phyloP scores from a whole-genome alignment of 108 stramenopile species.

The Cylindrotheca closterium region DNA sequence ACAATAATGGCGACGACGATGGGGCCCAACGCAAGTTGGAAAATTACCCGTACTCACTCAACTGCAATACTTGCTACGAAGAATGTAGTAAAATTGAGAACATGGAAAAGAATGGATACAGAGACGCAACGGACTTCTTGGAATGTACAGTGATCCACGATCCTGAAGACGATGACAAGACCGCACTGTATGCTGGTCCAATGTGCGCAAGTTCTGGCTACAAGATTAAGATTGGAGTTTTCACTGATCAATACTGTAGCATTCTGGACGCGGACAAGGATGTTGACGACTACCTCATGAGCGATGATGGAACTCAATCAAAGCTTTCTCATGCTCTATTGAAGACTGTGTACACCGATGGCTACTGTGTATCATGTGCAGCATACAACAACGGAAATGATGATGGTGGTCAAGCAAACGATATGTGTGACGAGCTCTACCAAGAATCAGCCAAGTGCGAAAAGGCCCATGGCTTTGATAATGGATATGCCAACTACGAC shows the following conservation, averaged over 20 bases:
- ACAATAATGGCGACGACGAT: conserved; percentile 23
- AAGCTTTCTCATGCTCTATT: conserved; percentile 81
- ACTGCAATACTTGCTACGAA: conserved; percentile 68
- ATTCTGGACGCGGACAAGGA: conserved; percentile 53
- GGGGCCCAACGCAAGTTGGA: conserved; percentile 34
- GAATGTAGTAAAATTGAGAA: conserved; percentile 90
- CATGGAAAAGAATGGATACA: conserved; percentile 86
- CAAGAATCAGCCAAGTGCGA: conserved; percentile 84
- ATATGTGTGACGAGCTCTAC: conserved; percentile 70
- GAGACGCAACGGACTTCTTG: conserved; percentile 81
- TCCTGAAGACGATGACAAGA: conserved; percentile 55
- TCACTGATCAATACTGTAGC: conserved; percentile 72
- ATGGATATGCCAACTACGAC: conserved; percentile 39
- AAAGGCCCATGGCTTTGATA: conserved; percentile 67
- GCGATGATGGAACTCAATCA: conserved; percentile 45
- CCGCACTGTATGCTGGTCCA: conserved; percentile 70
- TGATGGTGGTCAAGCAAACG: conserved; percentile 33
- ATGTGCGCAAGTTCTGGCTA: conserved; percentile 63
- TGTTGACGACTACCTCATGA: conserved; percentile 68
- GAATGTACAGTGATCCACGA: conserved; percentile 68
- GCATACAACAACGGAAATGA: conserved; percentile 36
- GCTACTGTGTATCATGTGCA: conserved; percentile 68
- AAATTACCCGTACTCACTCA: conserved; percentile 29
- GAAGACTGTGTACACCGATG: conserved; percentile 69
- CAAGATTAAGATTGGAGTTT: conserved; percentile 90